These are phyloP conservation scores for Globisporangium apiculatum DNA, from an alignment of 352 stramenopile genomes.

Conservation along the genomic window DNA sequence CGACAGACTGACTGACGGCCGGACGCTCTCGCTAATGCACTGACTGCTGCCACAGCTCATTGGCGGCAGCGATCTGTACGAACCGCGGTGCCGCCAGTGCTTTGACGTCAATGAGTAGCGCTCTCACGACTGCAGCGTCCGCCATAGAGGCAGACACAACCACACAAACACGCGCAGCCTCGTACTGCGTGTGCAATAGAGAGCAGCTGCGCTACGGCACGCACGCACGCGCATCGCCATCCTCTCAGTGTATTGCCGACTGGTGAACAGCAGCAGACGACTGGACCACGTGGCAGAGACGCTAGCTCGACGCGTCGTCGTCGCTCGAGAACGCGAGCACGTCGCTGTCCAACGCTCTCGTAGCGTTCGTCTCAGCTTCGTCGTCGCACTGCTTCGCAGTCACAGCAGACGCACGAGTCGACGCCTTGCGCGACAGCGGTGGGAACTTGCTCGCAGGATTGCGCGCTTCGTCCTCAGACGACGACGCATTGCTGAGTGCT, in stretches of 20 bases:
- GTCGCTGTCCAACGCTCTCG: neutral
- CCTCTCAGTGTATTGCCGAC: neutral
- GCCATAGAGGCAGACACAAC: too few species aligned
- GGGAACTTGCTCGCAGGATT: slow-evolving; percentile 7
- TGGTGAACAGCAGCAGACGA: too few species aligned
- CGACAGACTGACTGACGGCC: neutral
- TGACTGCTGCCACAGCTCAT: slow-evolving; percentile 39
- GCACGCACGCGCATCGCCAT: neutral
- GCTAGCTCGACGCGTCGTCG: slow-evolving; percentile 6
- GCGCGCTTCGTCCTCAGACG: slow-evolving; percentile 5
- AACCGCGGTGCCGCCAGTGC: slow-evolving; percentile 73
- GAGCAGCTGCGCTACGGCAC: neutral
- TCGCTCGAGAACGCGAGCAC: slow-evolving; percentile 7
- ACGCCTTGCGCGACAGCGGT: slow-evolving; percentile 1
- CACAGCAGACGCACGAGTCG: neutral
- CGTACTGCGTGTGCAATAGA: neutral
- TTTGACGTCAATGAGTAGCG: slow-evolving; percentile 27
- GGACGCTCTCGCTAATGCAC: neutral
- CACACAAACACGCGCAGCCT: too few species aligned
- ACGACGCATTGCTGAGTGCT: neutral
- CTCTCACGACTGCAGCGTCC: too few species aligned
- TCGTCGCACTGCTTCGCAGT: neutral
- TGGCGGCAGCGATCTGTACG: slow-evolving; percentile 69
- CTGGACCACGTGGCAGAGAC: too few species aligned
- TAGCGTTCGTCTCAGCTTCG: too few species aligned